phyloP scores from a whole-genome alignment of 176 grass and related monocot genomes.

The Dendrocalamus sinicus region DNA sequence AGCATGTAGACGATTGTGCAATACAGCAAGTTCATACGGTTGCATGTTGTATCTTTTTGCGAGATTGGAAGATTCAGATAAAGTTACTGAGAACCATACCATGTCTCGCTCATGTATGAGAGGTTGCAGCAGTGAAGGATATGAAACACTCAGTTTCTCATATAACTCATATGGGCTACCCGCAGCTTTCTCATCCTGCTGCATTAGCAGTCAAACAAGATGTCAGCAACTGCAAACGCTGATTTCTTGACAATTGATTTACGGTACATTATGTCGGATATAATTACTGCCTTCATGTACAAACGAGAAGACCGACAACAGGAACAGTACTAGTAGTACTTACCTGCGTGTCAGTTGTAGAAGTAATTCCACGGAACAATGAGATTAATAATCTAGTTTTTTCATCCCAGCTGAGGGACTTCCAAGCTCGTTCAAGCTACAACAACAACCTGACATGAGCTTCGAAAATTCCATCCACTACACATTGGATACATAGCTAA shows the following conservation, averaged over 20 bases:
- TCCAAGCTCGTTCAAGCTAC: slow-evolving; percentile 94
- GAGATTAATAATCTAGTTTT: slow-evolving; percentile 67
- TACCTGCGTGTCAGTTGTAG: slow-evolving; percentile 37
- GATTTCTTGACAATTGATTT: background rate
- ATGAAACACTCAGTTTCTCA: slow-evolving; percentile 68
- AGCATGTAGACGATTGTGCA: background rate
- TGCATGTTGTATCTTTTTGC: background rate
- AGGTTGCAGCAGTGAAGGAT: slow-evolving; percentile 85
- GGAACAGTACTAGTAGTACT: slow-evolving; percentile 20
- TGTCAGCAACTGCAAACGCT: background rate
- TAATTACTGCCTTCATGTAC: background rate
- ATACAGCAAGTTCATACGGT: background rate
- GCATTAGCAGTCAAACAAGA: background rate
- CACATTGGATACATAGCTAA: background rate
- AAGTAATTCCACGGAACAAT: slow-evolving; percentile 73
- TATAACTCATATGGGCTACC: slow-evolving; percentile 74
- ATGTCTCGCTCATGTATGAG: slow-evolving; percentile 88
- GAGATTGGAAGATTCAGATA: background rate
- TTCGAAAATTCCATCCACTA: background rate
- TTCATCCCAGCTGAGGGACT: slow-evolving; percentile 76
- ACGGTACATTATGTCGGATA: background rate
- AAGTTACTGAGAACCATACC: slow-evolving; percentile 42
- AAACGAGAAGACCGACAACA: background rate
- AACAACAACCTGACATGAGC: slow-evolving; percentile 27
- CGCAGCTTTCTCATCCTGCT: slow-evolving; percentile 56